Conservation (phyloP, 169 alveolate species). For the Cryptosporidium muris region DNA sequence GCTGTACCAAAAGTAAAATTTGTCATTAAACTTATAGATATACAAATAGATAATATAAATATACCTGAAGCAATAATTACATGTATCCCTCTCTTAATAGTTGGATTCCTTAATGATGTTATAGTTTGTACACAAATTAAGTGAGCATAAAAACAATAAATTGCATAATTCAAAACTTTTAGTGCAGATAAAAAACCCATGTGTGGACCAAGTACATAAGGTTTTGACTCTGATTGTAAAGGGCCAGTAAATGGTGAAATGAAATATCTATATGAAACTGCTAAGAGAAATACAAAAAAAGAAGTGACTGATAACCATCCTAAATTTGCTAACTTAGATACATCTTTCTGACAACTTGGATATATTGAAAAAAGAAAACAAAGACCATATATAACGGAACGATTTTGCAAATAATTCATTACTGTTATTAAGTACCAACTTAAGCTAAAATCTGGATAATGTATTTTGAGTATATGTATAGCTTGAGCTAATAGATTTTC, state of each 20-base stretch:
- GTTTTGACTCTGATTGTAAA: slow-evolving; percentile 1
- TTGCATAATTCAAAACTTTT: slow-evolving; percentile 49
- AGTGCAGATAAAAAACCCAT: slow-evolving; percentile 35
- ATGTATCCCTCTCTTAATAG: slow-evolving; percentile 12
- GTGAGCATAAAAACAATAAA: slow-evolving; percentile 58
- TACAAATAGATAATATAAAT: slow-evolving; percentile 27
- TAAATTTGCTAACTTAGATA: slow-evolving; percentile 50
- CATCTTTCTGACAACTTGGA: slow-evolving; percentile 27
- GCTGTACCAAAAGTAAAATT: slow-evolving; percentile 49
- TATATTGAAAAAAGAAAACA: slow-evolving; percentile 32
- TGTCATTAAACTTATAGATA: slow-evolving; percentile 10
- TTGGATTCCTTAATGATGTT: slow-evolving; percentile 10
- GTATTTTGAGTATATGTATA: slow-evolving; percentile 9
- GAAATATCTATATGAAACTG: slow-evolving; percentile 47
- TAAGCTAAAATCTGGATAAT: slow-evolving; percentile 2
- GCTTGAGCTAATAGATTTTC: slow-evolving; percentile 41
- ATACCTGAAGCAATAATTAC: slow-evolving; percentile 10
- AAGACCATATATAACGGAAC: slow-evolving; percentile 3
- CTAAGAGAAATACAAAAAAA: slow-evolving; percentile 18
- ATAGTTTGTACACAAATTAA: slow-evolving; percentile 56
- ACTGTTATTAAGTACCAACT: neutral
- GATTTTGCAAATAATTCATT: slow-evolving; percentile 6
- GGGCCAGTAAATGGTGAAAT: slow-evolving; percentile 46
- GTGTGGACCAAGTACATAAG: slow-evolving; percentile 47
- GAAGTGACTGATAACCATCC: slow-evolving; percentile 36